Conservation (phyloP, 2,329 filamentous ascomycete genomes). For the Penicillium aurantiogriseum region DNA sequence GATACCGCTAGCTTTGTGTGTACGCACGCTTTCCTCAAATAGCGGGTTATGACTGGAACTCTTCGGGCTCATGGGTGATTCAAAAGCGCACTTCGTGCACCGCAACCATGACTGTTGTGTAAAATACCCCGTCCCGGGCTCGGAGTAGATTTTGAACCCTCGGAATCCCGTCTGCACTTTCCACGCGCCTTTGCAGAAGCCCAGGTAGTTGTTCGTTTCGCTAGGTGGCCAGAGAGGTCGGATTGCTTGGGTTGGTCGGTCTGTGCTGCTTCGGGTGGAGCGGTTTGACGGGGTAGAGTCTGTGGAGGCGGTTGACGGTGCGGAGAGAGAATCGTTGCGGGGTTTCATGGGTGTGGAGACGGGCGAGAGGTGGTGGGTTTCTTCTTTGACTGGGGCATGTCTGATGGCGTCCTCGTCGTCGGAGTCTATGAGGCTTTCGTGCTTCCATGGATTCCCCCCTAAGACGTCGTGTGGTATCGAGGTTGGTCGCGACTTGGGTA, state of each 20-base stretch:
- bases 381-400: neutral
- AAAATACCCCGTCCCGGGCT: conserved; percentile 22
- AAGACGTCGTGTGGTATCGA: neutral
- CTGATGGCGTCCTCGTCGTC: neutral
- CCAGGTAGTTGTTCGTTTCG: conserved; percentile 36
- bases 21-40: conserved; percentile 33
- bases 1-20: conserved; percentile 34
- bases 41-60: neutral
- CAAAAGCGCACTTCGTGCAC: conserved; percentile 46
- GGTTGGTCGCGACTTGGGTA: neutral
- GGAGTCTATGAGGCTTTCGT: neutral
- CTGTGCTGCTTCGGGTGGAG: conserved; percentile 4
- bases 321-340: neutral
- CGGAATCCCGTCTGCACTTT: conserved; percentile 31
- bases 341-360: neutral
- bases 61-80: conserved; percentile 31
- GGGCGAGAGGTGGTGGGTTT: neutral
- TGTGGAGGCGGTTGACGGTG: conserved; percentile 11
- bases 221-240: conserved; percentile 31
- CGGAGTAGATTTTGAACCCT: conserved; percentile 16
- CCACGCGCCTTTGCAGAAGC: conserved; percentile 50
- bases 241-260: neutral
- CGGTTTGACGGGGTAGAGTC: conserved; percentile 10
- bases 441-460: neutral
- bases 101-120: conserved; percentile 36